These are phyloP conservation scores for Cercospora beticola DNA, from an alignment of 2,329 filamentous ascomycete species.

Conservation along the genomic window DNA sequence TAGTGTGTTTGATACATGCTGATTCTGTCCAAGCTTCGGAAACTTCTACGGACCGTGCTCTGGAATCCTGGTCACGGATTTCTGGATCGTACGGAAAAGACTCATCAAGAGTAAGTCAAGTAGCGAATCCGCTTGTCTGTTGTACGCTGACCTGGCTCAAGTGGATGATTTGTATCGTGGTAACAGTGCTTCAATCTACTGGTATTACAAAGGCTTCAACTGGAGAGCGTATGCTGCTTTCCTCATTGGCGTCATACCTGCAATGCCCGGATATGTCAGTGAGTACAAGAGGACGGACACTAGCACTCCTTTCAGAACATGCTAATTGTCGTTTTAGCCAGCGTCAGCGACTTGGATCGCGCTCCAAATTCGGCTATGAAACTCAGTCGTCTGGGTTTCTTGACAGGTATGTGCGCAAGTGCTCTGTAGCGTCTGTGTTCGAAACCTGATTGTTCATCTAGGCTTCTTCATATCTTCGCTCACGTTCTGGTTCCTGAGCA, in stretches of 20 bases:
- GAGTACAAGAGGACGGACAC: neutral
- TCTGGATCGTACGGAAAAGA: conserved; percentile 31
- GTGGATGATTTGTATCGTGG: conserved; percentile 32
- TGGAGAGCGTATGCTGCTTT: conserved; percentile 32
- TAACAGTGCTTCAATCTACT: conserved; percentile 28
- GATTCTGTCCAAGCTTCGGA: conserved; percentile 20
- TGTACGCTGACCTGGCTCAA: neutral
- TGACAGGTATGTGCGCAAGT: conserved; percentile 7
- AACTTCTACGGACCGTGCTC: conserved; percentile 34
- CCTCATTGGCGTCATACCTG: conserved; percentile 21
- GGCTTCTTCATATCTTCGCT: conserved; percentile 14
- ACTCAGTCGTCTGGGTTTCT: conserved; percentile 15
- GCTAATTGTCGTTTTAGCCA: neutral
- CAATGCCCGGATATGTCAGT: conserved; percentile 22
- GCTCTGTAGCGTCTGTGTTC: neutral
- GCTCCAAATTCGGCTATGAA: conserved; percentile 19
- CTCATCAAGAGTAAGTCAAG: conserved; percentile 20
- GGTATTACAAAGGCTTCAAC: conserved; percentile 32
- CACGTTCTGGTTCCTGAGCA: conserved; percentile 12
- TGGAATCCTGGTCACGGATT: conserved; percentile 33
- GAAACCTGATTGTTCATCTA: neutral
- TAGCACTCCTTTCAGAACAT: neutral
- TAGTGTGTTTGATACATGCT: too few species aligned
- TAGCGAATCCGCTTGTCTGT: neutral
- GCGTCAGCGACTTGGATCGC: conserved; percentile 9